These are phyloP conservation scores for Sugiyamaella neomexicana DNA, from an alignment of 1,139 yeast species.

Conservation along the genomic window DNA sequence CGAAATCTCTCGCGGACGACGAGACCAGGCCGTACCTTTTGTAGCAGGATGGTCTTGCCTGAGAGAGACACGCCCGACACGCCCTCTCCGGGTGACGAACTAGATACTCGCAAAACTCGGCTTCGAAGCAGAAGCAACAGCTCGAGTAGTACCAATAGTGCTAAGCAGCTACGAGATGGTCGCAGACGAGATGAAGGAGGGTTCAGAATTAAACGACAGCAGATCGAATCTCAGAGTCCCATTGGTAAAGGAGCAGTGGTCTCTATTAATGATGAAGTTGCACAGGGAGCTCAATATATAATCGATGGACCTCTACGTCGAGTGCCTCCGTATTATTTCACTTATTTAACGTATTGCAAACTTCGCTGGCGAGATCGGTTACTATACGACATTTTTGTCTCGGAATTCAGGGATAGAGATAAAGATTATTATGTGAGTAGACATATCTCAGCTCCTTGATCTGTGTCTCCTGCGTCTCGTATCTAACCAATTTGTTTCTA, in stretches of 20 bases:
- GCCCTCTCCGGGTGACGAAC: not conserved
- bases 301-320: conserved; percentile 53
- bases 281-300: conserved; percentile 43
- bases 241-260: conserved; percentile 23
- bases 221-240: conserved; percentile 26
- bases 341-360: conserved; percentile 89
- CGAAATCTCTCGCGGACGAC: not conserved
- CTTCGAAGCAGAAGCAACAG: conserved; percentile 12
- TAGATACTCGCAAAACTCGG: not conserved
- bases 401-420: conserved; percentile 82
- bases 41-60: not conserved
- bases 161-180: conserved; percentile 9
- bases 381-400: conserved; percentile 72
- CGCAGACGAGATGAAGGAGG: conserved; percentile 31
- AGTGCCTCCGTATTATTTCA: conserved; percentile 82
- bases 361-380: conserved; percentile 85
- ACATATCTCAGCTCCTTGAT: not conserved
- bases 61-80: not conserved
- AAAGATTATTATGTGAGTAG: conserved; percentile 56
- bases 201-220: conserved; percentile 34
- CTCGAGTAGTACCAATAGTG: conserved; percentile 11
- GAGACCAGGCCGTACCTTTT: no score
- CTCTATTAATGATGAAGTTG: conserved; percentile 38
- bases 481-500: conserved; percentile 7
- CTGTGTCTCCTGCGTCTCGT: not conserved